Percentiles rank a stretch among this genome's conserved stretches.
Conservation (phyloP, 257 asterid species). For the Asclepias syriaca region DNA sequence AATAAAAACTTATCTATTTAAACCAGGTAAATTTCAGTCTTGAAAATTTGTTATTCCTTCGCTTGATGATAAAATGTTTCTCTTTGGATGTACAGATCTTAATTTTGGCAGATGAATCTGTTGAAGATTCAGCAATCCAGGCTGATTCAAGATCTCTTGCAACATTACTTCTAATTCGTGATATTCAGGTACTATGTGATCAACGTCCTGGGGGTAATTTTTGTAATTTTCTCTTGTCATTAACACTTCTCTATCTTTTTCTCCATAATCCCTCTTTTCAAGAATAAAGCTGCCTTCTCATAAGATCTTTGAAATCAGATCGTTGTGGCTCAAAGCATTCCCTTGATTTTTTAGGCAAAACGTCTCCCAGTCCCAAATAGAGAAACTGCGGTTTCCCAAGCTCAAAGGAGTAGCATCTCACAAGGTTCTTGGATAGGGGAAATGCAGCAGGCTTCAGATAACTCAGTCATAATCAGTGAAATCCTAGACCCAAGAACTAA, state of each 20-base stretch:
- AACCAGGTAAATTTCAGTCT: not conserved
- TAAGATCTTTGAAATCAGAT: not conserved
- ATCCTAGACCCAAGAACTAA: slow-evolving; percentile 93
- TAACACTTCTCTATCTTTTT: not conserved
- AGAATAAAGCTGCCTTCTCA: not conserved
- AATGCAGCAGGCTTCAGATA: slow-evolving; percentile 93
- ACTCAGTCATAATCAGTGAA: slow-evolving; percentile 89
- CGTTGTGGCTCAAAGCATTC: slow-evolving; percentile 9
- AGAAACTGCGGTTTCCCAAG: slow-evolving; percentile 58
- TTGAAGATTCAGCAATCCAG: slow-evolving; percentile 87
- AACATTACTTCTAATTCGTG: slow-evolving; percentile 78
- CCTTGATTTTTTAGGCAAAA: slow-evolving; percentile 63
- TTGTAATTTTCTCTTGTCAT: not conserved
- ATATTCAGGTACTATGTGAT: slow-evolving; percentile 61
- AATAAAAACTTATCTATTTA: not conserved
- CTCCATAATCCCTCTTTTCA: not conserved
- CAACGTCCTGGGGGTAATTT: not conserved
- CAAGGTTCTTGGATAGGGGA: slow-evolving; percentile 96
- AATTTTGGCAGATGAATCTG: slow-evolving; percentile 89
- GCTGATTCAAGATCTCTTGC: slow-evolving; percentile 97
- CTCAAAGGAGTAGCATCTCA: slow-evolving; percentile 60
- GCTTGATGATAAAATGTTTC: slow-evolving; percentile 3
- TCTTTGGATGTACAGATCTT: slow-evolving; percentile 48
- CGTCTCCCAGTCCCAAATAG: slow-evolving; percentile 88
- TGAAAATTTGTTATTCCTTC: slow-evolving; percentile 8